Evolutionary conservation across 345 rosid species (phyloP).

Genomic region (Boechera divaricarpa): DNA sequence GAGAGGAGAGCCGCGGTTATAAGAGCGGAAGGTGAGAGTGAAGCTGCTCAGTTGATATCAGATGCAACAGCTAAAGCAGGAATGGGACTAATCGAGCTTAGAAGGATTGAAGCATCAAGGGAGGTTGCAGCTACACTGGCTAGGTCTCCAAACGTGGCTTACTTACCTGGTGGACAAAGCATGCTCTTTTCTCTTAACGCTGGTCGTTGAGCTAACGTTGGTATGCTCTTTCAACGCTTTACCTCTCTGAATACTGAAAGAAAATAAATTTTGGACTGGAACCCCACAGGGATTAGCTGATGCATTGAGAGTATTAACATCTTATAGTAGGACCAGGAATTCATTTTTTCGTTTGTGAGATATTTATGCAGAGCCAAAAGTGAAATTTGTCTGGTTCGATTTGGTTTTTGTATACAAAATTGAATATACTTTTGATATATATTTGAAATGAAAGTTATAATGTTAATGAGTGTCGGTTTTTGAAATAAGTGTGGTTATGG

Average conservation of each 20-base stretch:
- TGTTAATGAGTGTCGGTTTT: no score
- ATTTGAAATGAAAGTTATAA: no score
- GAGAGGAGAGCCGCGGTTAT: constrained; percentile 97
- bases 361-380: no score
- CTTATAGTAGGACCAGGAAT: no score
- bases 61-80: constrained; percentile 87
- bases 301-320: no score
- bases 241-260: constrained; percentile 2
- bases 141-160: constrained; percentile 82
- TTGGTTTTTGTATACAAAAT: no score
- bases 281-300: no score
- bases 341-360: no score
- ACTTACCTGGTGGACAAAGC: constrained; percentile 90
- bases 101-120: constrained; percentile 97
- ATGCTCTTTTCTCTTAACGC: constrained; percentile 80
- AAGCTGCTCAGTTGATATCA: constrained; percentile 88
- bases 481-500: no score
- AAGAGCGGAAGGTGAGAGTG: constrained; percentile 99
- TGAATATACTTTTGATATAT: no score
- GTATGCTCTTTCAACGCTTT: constrained; percentile 26
- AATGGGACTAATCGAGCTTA: constrained; percentile 88
- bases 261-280: neutral
- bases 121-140: constrained; percentile 90
- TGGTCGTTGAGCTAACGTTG: constrained; percentile 35
- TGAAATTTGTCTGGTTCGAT: no score